Evolutionary conservation across 1,284 basidiomycete species (phyloP).

Genomic region (Leccinum subspadiceum): DNA sequence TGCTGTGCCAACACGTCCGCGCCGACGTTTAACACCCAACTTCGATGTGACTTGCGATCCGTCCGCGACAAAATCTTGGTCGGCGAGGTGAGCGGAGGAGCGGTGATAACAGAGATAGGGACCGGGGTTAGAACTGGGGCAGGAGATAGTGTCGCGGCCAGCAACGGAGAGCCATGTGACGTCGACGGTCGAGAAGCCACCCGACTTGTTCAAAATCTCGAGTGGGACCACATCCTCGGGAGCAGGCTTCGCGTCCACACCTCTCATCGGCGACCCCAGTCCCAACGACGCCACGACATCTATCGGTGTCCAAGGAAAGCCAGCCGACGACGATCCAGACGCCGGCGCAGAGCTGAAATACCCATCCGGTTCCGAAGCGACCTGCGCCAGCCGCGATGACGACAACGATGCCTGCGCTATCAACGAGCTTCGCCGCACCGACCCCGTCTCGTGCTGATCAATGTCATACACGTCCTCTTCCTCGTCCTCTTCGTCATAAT

Average conservation of each 20-base stretch:
- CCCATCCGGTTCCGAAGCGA: constrained; percentile 22
- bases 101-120: neutral
- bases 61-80: constrained; percentile 27
- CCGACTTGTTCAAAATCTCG: constrained; percentile 65
- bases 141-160: neutral
- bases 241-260: constrained; percentile 47
- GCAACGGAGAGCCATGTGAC: constrained; percentile 30
- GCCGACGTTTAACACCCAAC: constrained; percentile 61
- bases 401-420: neutral
- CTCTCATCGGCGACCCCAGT: constrained; percentile 33
- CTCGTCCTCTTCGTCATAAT: constrained; percentile 37
- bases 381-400: neutral
- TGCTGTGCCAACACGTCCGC: constrained; percentile 73
- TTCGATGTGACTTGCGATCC: constrained; percentile 49
- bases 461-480: constrained; percentile 38
- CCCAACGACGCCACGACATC: constrained; percentile 9
- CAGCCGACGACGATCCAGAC: constrained; percentile 5
- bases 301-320: constrained; percentile 17
- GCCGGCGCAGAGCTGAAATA: constrained; percentile 22
- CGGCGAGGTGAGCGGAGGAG: constrained; percentile 31
- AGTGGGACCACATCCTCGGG: constrained; percentile 61
- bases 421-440: constrained; percentile 10
- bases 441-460: constrained; percentile 37
- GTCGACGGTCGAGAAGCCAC: constrained; percentile 42
- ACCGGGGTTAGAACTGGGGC: neutral